These are phyloP conservation scores for Diaporthe citri DNA, from an alignment of 2,329 filamentous ascomycete genomes.

Conservation along the genomic window DNA sequence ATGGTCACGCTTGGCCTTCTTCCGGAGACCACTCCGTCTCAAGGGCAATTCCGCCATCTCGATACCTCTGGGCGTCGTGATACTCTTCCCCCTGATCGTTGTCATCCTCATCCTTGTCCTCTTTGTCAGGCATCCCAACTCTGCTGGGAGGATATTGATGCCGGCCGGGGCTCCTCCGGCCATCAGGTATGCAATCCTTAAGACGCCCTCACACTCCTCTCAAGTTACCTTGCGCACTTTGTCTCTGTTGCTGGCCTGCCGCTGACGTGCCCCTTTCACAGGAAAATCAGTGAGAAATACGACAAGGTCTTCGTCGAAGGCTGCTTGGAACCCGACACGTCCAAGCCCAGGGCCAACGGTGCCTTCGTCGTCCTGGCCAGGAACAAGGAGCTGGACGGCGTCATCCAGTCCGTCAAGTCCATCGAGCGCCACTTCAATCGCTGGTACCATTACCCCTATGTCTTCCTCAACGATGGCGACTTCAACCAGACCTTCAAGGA, in stretches of 20 bases:
- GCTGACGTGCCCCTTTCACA: conserved; percentile 52
- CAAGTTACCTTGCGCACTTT: not conserved
- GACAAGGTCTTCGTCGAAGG: conserved; percentile 97
- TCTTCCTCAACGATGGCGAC: conserved; percentile 97
- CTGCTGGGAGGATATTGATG: conserved; percentile 85
- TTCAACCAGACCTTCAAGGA: conserved; percentile 97
- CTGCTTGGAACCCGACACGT: conserved; percentile 85
- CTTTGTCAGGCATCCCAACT: conserved; percentile 88
- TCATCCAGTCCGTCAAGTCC: conserved; percentile 96
- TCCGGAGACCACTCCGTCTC: conserved; percentile 87
- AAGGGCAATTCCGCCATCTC: conserved; percentile 93
- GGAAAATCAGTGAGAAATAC: conserved; percentile 96
- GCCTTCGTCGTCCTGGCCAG: conserved; percentile 95
- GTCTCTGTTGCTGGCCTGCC: not conserved
- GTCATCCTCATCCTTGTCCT: conserved; percentile 91
- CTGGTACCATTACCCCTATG: conserved; percentile 98
- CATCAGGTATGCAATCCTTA: conserved; percentile 77
- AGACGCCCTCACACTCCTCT: not conserved
- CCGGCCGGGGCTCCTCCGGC: conserved; percentile 88
- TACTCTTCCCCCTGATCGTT: conserved; percentile 92
- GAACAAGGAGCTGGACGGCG: conserved; percentile 96
- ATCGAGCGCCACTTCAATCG: conserved; percentile 99
- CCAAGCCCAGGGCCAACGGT: conserved; percentile 87
- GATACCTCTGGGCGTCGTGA: conserved; percentile 90
- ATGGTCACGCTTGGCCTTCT: conserved; percentile 77